phyloP scores from a whole-genome alignment of 352 stramenopile genomes.

The Saprolegnia diclina region DNA sequence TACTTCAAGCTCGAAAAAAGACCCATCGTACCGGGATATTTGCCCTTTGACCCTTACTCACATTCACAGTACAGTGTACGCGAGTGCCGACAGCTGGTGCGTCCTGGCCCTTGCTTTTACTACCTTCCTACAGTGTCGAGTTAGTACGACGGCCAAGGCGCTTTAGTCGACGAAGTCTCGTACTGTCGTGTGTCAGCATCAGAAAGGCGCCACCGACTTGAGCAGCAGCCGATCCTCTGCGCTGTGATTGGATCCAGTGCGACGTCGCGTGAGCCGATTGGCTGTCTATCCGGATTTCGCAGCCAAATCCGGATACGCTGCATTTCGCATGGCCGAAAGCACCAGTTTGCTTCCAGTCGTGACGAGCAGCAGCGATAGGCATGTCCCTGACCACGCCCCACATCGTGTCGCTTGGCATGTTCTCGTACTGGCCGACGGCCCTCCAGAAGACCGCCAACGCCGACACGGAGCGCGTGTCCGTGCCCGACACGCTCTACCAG shows the following conservation, averaged over 20 bases:
- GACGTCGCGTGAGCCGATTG: no score
- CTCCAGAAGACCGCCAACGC: background rate
- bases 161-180: no score
- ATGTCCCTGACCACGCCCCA: constrained; percentile 15
- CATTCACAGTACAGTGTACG: background rate
- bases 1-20: no score
- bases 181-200: no score
- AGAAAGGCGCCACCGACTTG: no score
- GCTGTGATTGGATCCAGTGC: no score
- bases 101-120: no score
- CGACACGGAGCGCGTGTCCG: constrained; percentile 8
- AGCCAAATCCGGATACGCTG: background rate
- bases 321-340: background rate
- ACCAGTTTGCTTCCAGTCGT: background rate
- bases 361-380: background rate
- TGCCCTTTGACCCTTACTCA: background rate
- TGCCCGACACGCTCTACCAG: constrained; percentile 23
- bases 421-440: constrained; percentile 25
- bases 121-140: no score
- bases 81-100: background rate
- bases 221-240: no score
- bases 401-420: constrained; percentile 27
- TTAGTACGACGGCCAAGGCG: no score
- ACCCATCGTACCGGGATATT: no score
- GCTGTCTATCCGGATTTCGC: background rate